Conservation (phyloP, 768 basidiomycete genomes). For the Suillus brevipes region DNA sequence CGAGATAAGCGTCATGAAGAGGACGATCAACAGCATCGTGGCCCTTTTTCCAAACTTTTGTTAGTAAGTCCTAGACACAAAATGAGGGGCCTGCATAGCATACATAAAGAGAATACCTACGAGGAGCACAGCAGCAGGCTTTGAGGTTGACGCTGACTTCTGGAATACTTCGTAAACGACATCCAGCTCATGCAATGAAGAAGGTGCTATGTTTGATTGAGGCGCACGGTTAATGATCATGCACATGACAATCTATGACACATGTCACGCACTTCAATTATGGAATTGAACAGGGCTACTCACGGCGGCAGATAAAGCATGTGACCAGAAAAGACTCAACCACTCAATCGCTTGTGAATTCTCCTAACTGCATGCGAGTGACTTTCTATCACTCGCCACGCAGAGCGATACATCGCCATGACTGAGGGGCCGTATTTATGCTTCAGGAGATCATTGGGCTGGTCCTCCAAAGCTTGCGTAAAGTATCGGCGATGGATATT, state of each 20-base stretch:
- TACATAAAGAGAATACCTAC: slow-evolving; percentile 31
- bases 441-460: slow-evolving; percentile 53
- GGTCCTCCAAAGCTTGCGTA: slow-evolving; percentile 63
- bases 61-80: slow-evolving; percentile 39
- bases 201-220: slow-evolving; percentile 44
- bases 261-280: not conserved
- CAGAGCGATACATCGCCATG: slow-evolving; percentile 69
- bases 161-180: slow-evolving; percentile 45
- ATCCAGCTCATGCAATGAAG: slow-evolving; percentile 53
- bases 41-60: slow-evolving; percentile 43
- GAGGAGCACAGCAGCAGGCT: slow-evolving; percentile 46
- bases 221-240: slow-evolving; percentile 53
- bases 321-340: slow-evolving; percentile 61
- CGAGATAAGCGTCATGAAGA: slow-evolving; percentile 32
- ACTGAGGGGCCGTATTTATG: slow-evolving; percentile 71
- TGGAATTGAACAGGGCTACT: slow-evolving; percentile 21
- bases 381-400: slow-evolving; percentile 61
- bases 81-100: slow-evolving; percentile 1
- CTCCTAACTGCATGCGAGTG: slow-evolving; percentile 44
- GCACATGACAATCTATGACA: slow-evolving; percentile 56
- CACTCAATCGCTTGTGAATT: slow-evolving; percentile 44
- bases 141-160: slow-evolving; percentile 44
- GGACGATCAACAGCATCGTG: slow-evolving; percentile 39
- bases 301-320: slow-evolving; percentile 64
- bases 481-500: slow-evolving; percentile 71